Conservation (phyloP, 108 stramenopile genomes). For the Skeletonema potamos region DNA sequence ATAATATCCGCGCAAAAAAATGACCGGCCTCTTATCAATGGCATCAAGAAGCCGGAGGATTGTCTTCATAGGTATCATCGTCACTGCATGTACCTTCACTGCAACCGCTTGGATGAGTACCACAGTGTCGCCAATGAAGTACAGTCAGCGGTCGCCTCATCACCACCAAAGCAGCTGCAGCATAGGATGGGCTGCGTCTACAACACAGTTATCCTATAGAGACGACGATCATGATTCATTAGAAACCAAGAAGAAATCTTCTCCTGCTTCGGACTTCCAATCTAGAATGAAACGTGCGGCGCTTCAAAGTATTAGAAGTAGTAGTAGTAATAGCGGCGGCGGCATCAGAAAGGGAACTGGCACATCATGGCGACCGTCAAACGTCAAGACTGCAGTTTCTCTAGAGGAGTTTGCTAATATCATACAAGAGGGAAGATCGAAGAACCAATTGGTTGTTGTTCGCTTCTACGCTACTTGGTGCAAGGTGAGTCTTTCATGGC, state of each 20-base stretch:
- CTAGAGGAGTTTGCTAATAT: constrained; percentile 64
- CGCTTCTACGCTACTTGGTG: constrained; percentile 74
- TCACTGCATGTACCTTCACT: background rate
- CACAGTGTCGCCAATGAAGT: background rate
- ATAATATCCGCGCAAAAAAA: background rate
- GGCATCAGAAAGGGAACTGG: background rate
- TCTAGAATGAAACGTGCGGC: constrained; percentile 30
- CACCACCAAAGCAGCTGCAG: background rate
- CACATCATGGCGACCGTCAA: constrained; percentile 33
- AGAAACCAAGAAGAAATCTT: constrained; percentile 2
- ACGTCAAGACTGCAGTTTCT: constrained; percentile 46
- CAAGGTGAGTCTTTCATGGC: too few species aligned
- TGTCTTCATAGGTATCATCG: background rate
- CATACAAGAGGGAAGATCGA: constrained; percentile 48
- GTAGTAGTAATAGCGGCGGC: background rate
- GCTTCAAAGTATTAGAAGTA: background rate
- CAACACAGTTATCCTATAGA: constrained; percentile 22
- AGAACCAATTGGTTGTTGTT: constrained; percentile 54
- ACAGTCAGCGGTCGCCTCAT: background rate
- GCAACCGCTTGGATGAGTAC: background rate
- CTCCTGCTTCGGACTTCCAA: constrained; percentile 14
- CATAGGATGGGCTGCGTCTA: background rate
- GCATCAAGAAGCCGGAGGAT: background rate
- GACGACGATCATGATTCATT: constrained; percentile 2
- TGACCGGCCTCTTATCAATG: background rate